These are phyloP conservation scores for Phaeoacremonium minimum DNA, from an alignment of 2,329 filamentous ascomycete species.

Conservation along the genomic window DNA sequence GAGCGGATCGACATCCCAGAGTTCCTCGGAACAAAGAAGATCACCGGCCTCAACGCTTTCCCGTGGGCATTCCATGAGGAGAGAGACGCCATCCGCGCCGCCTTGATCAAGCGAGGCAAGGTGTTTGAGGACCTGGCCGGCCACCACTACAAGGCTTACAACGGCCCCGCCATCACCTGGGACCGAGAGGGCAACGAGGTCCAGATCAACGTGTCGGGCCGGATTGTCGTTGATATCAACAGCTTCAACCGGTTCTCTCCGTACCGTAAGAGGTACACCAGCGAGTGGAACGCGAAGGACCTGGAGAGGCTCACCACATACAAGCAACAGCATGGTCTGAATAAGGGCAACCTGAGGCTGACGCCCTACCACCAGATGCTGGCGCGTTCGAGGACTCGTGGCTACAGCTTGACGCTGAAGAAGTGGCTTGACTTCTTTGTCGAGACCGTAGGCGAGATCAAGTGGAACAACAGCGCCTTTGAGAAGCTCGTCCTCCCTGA, in stretches of 20 bases:
- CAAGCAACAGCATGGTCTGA: conserved; percentile 13
- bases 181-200: conserved; percentile 25
- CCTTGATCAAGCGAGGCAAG: conserved; percentile 34
- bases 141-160: conserved; percentile 43
- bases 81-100: conserved; percentile 23
- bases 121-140: conserved; percentile 40
- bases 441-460: conserved; percentile 36
- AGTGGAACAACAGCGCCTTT: conserved; percentile 45
- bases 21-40: conserved; percentile 39
- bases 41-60: conserved; percentile 36
- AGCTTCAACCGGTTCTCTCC: conserved; percentile 30
- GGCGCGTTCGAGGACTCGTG: conserved; percentile 28
- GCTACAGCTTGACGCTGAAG: conserved; percentile 44
- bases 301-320: conserved; percentile 20
- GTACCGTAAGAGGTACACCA: conserved; percentile 20
- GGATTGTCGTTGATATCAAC: conserved; percentile 32
- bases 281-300: conserved; percentile 26
- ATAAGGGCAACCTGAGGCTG: conserved; percentile 16
- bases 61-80: conserved; percentile 39
- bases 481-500: conserved; percentile 41
- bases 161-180: conserved; percentile 30
- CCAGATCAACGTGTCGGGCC: conserved; percentile 23
- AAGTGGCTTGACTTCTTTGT: conserved; percentile 46
- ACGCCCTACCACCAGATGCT: conserved; percentile 27
- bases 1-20: conserved; percentile 28